A percentile compares a stretch with the other conserved stretches of the same genome.
phyloP scores from a whole-genome alignment of 1,139 yeast genomes.

The Geotrichum citri-aurantii region DNA sequence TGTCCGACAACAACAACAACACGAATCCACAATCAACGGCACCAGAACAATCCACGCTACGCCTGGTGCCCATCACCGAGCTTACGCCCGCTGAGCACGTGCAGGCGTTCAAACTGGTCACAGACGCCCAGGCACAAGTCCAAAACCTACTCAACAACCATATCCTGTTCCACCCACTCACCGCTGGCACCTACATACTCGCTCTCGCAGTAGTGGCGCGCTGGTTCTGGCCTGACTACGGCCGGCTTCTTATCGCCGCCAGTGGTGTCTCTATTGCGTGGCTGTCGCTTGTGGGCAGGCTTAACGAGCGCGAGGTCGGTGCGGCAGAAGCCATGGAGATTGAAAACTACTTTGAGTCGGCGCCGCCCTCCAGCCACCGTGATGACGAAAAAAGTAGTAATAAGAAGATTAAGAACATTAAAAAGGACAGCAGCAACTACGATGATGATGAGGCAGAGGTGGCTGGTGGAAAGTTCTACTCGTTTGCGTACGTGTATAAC shows the following conservation, averaged over 20 bases:
- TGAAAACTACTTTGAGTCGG: conserved; percentile 2
- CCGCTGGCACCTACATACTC: conserved; percentile 11
- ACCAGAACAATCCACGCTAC: background rate
- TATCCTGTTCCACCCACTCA: conserved; percentile 16
- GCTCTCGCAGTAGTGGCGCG: conserved; percentile 2
- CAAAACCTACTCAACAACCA: conserved; percentile 23
- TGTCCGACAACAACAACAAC: background rate
- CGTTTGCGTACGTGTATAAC: conserved; percentile 24
- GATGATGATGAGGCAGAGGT: background rate
- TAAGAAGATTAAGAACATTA: background rate
- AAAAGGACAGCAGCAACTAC: background rate
- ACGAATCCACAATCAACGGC: background rate
- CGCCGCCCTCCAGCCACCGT: background rate
- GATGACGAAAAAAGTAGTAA: background rate
- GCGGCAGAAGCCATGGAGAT: conserved; percentile 16
- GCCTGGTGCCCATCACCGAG: background rate
- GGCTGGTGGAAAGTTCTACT: conserved; percentile 17
- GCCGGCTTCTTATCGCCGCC: conserved; percentile 19
- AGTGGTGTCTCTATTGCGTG: conserved; percentile 22
- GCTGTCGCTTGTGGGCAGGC: conserved; percentile 22
- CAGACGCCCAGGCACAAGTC: conserved; percentile 25
- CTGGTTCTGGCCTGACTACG: conserved; percentile 8
- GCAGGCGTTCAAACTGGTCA: conserved; percentile 21
- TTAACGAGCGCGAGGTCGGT: conserved; percentile 18
- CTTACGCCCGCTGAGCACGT: background rate